Conservation (phyloP, 306 rosid genomes). For the Inga laurina region DNA sequence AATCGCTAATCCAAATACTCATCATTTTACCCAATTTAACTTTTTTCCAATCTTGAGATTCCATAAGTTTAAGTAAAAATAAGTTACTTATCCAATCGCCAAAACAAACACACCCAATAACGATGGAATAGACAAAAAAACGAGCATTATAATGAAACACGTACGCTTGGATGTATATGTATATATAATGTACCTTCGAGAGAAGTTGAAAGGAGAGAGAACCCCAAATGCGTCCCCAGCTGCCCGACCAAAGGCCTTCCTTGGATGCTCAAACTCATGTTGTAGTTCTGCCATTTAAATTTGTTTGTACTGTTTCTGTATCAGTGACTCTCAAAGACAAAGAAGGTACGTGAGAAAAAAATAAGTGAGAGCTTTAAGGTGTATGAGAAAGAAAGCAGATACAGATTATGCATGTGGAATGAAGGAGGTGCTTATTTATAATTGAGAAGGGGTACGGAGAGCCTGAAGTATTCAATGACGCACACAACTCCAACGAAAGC, state of each 20-base stretch:
- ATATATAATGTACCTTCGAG: conserved; percentile 36
- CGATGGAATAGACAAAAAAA: not conserved
- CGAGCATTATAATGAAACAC: not conserved
- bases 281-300: conserved; percentile 1
- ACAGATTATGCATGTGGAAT: not conserved
- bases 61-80: too few relatives aligned
- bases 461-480: not conserved
- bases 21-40: too few relatives aligned
- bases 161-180: too few relatives aligned
- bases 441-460: not conserved
- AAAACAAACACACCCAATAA: too few relatives aligned
- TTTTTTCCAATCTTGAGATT: too few relatives aligned
- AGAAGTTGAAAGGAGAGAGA: conserved; percentile 50
- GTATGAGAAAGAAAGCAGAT: not conserved
- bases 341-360: not conserved
- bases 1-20: too few relatives aligned
- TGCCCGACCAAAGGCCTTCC: conserved; percentile 53
- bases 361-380: not conserved
- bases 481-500: not conserved
- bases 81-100: too few relatives aligned
- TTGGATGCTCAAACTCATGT: conserved; percentile 42
- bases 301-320: not conserved
- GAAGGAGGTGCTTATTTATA: not conserved
- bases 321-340: not conserved
- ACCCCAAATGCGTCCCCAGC: conserved; percentile 42